Evolutionary conservation across 108 stramenopile genomes (phyloP).

Genomic region (Bacterosira constricta): DNA sequence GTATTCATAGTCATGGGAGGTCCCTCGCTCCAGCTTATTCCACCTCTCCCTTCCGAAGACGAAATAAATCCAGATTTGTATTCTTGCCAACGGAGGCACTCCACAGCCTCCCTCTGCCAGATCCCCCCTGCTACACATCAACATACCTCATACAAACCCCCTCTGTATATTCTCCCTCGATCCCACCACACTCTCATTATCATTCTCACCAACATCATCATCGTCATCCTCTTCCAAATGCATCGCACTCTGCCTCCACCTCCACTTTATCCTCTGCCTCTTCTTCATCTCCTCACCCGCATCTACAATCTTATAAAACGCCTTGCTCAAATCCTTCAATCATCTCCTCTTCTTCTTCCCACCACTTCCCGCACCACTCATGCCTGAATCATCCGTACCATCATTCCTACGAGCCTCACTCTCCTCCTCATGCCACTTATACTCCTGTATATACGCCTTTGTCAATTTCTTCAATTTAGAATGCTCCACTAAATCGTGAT

Average conservation of each 20-base stretch:
- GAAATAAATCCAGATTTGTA: too few relatives aligned
- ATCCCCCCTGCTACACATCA: too few relatives aligned
- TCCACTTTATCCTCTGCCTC: conserved; percentile 2
- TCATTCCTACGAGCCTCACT: too few relatives aligned
- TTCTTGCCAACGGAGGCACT: too few relatives aligned
- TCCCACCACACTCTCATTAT: background rate
- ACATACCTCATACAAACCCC: too few relatives aligned
- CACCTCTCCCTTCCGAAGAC: too few relatives aligned
- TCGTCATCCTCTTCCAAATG: background rate
- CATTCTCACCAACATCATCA: conserved; percentile 11
- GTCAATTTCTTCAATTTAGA: conserved; percentile 30
- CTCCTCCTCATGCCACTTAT: conserved; percentile 10
- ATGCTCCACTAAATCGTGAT: conserved; percentile 23
- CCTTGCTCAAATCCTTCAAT: conserved; percentile 11
- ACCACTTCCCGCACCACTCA: background rate
- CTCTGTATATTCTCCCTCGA: too few relatives aligned
- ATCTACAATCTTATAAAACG: conserved; percentile 27
- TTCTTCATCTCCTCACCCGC: conserved; percentile 22
- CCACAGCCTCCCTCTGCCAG: too few relatives aligned
- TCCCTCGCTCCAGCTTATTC: too few relatives aligned
- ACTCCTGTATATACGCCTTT: conserved; percentile 25
- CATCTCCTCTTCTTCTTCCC: too few relatives aligned
- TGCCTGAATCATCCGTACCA: conserved; percentile 28
- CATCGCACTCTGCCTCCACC: conserved; percentile 32
- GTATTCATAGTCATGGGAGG: too few relatives aligned